These are phyloP conservation scores for Byssothecium circinans DNA, from an alignment of 2,329 filamentous ascomycete species.

Conservation along the genomic window DNA sequence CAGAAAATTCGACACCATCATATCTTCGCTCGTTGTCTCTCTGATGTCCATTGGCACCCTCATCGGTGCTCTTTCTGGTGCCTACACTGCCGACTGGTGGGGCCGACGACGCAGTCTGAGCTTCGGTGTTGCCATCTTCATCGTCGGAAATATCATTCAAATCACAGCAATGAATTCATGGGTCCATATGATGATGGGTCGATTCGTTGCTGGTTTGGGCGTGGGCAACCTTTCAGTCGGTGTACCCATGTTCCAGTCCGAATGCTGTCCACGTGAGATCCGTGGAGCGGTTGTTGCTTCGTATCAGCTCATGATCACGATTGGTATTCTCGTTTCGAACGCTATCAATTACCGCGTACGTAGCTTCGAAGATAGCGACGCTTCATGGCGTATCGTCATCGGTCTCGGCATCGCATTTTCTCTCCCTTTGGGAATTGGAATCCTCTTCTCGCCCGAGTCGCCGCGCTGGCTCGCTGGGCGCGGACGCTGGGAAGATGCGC, in stretches of 20 bases:
- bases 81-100: slow-evolving; percentile 58
- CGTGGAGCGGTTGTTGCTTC: slow-evolving; percentile 63
- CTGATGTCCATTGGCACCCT: slow-evolving; percentile 46
- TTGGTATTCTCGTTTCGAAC: slow-evolving; percentile 44
- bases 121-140: slow-evolving; percentile 49
- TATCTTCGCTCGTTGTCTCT: slow-evolving; percentile 47
- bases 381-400: slow-evolving; percentile 39
- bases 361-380: slow-evolving; percentile 44
- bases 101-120: slow-evolving; percentile 52
- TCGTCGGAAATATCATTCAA: slow-evolving; percentile 49
- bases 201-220: slow-evolving; percentile 47
- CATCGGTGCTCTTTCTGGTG: slow-evolving; percentile 45
- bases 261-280: slow-evolving; percentile 63
- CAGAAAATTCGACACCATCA: slow-evolving; percentile 43
- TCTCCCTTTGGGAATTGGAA: slow-evolving; percentile 32
- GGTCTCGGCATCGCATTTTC: slow-evolving; percentile 38
- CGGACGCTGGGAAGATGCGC: slow-evolving; percentile 53
- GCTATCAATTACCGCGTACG: slow-evolving; percentile 46
- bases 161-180: slow-evolving; percentile 45
- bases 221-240: slow-evolving; percentile 55
- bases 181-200: slow-evolving; percentile 54
- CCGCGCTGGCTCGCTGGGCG: slow-evolving; percentile 52
- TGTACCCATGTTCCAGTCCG: slow-evolving; percentile 69
- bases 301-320: slow-evolving; percentile 51
- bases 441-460: slow-evolving; percentile 34